Percentiles rank a stretch among this genome's conserved stretches.
Conservation (phyloP, 148 eudicot genomes). For the Chenopodium formosanum region DNA sequence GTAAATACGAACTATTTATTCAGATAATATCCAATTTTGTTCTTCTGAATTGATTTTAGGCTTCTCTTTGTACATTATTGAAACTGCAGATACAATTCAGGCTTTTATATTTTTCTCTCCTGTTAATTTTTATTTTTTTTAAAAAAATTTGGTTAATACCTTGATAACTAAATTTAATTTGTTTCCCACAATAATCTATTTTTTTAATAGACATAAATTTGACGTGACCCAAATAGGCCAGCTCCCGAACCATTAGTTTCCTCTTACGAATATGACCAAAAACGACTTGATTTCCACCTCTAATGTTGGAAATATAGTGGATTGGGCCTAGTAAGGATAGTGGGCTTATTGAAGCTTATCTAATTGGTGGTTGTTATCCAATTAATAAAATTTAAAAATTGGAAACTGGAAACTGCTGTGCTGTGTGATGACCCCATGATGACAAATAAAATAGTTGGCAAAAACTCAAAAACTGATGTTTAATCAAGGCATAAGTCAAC, state of each 20-base stretch:
- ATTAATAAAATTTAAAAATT: background rate
- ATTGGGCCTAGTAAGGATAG: background rate
- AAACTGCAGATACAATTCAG: background rate
- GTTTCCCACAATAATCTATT: no score
- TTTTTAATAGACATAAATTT: background rate
- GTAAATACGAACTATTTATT: conserved; percentile 13
- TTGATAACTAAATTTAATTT: no score
- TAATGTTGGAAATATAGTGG: background rate
- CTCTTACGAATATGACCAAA: no score
- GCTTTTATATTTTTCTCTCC: background rate
- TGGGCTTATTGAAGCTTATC: background rate
- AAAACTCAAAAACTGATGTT: background rate
- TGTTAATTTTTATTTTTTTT: no score
- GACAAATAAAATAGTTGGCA: conserved; percentile 19
- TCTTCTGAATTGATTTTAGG: background rate
- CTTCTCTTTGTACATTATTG: background rate
- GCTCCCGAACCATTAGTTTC: no score
- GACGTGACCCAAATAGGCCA: no score
- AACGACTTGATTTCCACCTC: no score
- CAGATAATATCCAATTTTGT: background rate
- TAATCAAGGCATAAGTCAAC: conserved; percentile 34
- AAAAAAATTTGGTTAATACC: no score
- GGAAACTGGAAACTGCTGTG: conserved; percentile 11
- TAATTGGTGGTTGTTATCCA: background rate
- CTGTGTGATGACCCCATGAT: conserved; percentile 12